phyloP scores from a whole-genome alignment of 129 eudicot species.

The sunflower (Helianthus annuus) region HanXRQr2.0-SUNRISE NC_035442.2:114763401-114763900 shows the following conservation, averaged over 20 bases:
- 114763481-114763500: slow-evolving; percentile 21
- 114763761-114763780: slow-evolving; percentile 27
- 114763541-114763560: slow-evolving; percentile 39
- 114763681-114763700: slow-evolving; percentile 8
- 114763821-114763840: slow-evolving; percentile 37
- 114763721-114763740: slow-evolving; percentile 32
- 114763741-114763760: slow-evolving; percentile 28
- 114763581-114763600: slow-evolving; percentile 19
- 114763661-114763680: not conserved
- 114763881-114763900: slow-evolving; percentile 19
- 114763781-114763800: slow-evolving; percentile 21
- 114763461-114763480: not conserved
- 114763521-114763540: slow-evolving; percentile 2
- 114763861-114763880: slow-evolving; percentile 23
- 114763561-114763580: slow-evolving; percentile 18
- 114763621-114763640: slow-evolving; percentile 10
- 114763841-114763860: slow-evolving; percentile 31
- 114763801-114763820: slow-evolving; percentile 31
- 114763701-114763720: slow-evolving; percentile 46
- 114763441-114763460: slow-evolving; percentile 22
- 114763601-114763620: slow-evolving; percentile 10
- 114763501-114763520: slow-evolving; percentile 22
- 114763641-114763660: slow-evolving; percentile 38
- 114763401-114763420: slow-evolving; percentile 34
- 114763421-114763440: slow-evolving; percentile 36